Percentiles rank a stretch among this genome's conserved stretches.
Conservation (phyloP, 208 protist species). For the Endotrypanum monterogeii region DNA sequence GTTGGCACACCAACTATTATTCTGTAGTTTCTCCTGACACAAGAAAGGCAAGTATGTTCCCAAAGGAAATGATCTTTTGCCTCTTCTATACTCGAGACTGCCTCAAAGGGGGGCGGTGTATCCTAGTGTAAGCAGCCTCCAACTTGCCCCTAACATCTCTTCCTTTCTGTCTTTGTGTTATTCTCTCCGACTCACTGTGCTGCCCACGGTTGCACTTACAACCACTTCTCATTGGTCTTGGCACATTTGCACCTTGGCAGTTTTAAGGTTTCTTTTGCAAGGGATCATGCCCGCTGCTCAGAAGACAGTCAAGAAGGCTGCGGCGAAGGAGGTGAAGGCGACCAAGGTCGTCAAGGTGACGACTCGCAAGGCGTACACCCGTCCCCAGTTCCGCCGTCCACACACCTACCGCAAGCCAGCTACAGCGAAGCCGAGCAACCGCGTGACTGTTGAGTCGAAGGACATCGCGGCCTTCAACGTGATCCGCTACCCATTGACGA, state of each 20-base stretch:
- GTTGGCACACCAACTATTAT: too few species aligned
- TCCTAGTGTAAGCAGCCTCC: background rate
- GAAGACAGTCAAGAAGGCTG: constrained; percentile 54
- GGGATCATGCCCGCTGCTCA: constrained; percentile 55
- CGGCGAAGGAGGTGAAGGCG: constrained; percentile 69
- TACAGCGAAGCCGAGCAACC: constrained; percentile 92
- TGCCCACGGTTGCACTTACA: background rate
- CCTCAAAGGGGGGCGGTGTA: background rate
- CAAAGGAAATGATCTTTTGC: too few species aligned
- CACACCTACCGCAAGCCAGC: constrained; percentile 94
- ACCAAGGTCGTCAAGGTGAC: constrained; percentile 85
- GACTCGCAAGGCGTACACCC: constrained; percentile 96
- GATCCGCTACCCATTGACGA: constrained; percentile 98
- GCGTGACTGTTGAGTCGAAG: constrained; percentile 78
- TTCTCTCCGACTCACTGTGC: background rate
- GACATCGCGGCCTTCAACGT: constrained; percentile 91
- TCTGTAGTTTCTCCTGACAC: too few species aligned
- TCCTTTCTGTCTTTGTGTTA: background rate
- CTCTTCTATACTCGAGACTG: too few species aligned
- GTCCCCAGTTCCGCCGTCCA: constrained; percentile 96
- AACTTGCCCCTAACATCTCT: background rate
- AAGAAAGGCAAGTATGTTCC: too few species aligned
- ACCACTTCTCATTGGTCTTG: background rate
- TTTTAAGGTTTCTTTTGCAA: constrained; percentile 11
- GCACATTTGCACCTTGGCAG: background rate